Evolutionary conservation across 805 yeast species (phyloP), one percentile per base, ranked within the genome.

Genomic region (Saturnispora kantuleensis): DNA sequence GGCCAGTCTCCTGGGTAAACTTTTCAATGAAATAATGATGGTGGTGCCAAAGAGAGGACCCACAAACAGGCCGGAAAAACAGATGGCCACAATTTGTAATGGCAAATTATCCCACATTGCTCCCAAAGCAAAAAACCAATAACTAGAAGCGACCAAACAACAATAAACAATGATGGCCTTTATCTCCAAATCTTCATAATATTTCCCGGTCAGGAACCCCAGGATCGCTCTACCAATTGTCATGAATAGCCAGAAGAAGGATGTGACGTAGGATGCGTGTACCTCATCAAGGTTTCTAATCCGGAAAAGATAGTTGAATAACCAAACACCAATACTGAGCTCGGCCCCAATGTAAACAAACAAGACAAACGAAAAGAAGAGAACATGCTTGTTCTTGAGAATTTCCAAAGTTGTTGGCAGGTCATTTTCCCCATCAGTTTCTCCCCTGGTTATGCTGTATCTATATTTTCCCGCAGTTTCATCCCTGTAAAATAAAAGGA

Each of bases 1-100:
- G 43, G 82, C 83, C 42, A 73, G 63, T 35, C 68, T 69, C 26
- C 64, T 60, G 0, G 95, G 95, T 36, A 86, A 58, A 2, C 77
- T 64, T 44, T 77, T 76, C 38, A 83, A 60, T 1, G 86, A 70
- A 9, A 81, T 73, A 11, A 82, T 74, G 41, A 83, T 77, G 0
- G 84, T 75, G 6, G 89, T 79, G 1, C 94, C 88, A 60, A 72
- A 74, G 9, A 73, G 60, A 9, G 80, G 80, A 7, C 80, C 81
- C 9, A 73, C 73, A 41, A 68, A 63, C 39, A 67, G 62, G 1
- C 79, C 81, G n/a, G 70, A 59, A 10, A 66, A 4, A 34, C 68
- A 65, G 3, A 70, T 69, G 2, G 64, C 53, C 0, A 64, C 44
- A 31, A 64, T 65, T 34, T 70, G 63, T 1, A 69, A 9, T 28